Conservation (phyloP, 495 filamentous ascomycete species). For the Lentithecium fluviatile region DNA sequence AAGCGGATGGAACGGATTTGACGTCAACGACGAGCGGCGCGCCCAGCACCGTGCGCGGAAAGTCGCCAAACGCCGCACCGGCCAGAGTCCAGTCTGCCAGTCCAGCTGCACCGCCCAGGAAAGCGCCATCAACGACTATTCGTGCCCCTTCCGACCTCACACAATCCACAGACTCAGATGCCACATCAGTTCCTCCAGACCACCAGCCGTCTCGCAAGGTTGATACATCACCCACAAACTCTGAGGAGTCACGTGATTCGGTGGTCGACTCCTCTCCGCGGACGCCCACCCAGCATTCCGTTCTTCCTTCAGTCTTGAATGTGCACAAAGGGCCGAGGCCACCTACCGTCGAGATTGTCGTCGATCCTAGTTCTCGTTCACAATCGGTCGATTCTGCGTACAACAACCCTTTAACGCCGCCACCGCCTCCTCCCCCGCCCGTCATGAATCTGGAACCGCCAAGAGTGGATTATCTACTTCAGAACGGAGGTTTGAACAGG, state of each 20-base stretch:
- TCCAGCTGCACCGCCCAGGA: constrained; percentile 19
- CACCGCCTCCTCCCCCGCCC: constrained; percentile 79
- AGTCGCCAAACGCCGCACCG: constrained; percentile 8
- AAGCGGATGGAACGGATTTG: constrained; percentile 34
- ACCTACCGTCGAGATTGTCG: constrained; percentile 39
- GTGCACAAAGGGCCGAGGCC: constrained; percentile 24
- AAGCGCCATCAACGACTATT: constrained; percentile 18
- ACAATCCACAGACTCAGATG: constrained; percentile 60
- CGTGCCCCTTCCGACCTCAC: constrained; percentile 33
- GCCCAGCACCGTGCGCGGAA: constrained; percentile 29
- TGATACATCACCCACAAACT: constrained; percentile 40
- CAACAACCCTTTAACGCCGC: constrained; percentile 40
- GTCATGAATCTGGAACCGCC: constrained; percentile 77
- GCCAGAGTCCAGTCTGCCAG: constrained; percentile 9
- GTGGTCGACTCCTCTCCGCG: constrained; percentile 54
- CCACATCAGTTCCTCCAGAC: constrained; percentile 66
- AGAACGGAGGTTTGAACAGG: constrained; percentile 73
- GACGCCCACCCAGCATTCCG: constrained; percentile 54
- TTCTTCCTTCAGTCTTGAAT: constrained; percentile 47
- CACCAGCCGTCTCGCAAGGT: constrained; percentile 51
- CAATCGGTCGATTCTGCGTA: constrained; percentile 26
- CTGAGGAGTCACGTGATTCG: constrained; percentile 40
- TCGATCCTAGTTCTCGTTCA: constrained; percentile 14
- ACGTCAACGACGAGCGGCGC: constrained; percentile 19
- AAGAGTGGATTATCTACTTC: constrained; percentile 84